Evolutionary conservation across 495 filamentous ascomycete species (phyloP).

Genomic region (Stereocaulon alpinum): DNA sequence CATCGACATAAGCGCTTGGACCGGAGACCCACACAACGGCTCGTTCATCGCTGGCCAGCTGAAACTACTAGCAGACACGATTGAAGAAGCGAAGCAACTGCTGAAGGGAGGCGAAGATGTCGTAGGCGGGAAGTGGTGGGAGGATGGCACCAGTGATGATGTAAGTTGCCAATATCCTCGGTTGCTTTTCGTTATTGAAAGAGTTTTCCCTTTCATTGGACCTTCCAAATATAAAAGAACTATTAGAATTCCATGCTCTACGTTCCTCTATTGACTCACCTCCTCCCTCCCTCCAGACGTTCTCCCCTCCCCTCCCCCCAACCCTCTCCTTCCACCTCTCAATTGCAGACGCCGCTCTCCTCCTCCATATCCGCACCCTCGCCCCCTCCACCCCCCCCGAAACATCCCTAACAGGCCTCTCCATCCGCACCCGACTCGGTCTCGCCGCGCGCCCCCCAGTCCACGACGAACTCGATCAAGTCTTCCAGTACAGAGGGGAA

Average conservation of each 20-base stretch:
- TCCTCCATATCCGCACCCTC: constrained; percentile 70
- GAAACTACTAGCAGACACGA: constrained; percentile 62
- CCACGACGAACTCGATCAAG: constrained; percentile 71
- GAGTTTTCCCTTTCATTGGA: constrained; percentile 49
- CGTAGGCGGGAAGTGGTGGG: constrained; percentile 46
- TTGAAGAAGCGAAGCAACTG: constrained; percentile 53
- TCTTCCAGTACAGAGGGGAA: constrained; percentile 56
- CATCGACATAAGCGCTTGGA: constrained; percentile 63
- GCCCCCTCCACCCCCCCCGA: constrained; percentile 51
- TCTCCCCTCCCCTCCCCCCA: constrained; percentile 65
- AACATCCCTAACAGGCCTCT: constrained; percentile 45
- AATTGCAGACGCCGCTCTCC: constrained; percentile 65
- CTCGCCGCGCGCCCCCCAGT: constrained; percentile 44
- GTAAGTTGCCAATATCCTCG: not conserved
- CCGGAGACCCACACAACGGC: constrained; percentile 45
- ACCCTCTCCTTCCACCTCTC: constrained; percentile 60
- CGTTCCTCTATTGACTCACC: constrained; percentile 48
- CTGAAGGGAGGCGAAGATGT: constrained; percentile 45
- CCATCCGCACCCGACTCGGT: constrained; percentile 44
- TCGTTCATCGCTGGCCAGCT: constrained; percentile 72
- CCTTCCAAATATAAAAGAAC: too few species aligned
- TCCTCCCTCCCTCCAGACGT: constrained; percentile 60
- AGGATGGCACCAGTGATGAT: constrained; percentile 27
- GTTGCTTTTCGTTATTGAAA: constrained; percentile 20
- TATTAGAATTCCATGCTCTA: too few species aligned